Conservation (phyloP, 2,329 filamentous ascomycete species). For the Clarireedia hainanense region DNA sequence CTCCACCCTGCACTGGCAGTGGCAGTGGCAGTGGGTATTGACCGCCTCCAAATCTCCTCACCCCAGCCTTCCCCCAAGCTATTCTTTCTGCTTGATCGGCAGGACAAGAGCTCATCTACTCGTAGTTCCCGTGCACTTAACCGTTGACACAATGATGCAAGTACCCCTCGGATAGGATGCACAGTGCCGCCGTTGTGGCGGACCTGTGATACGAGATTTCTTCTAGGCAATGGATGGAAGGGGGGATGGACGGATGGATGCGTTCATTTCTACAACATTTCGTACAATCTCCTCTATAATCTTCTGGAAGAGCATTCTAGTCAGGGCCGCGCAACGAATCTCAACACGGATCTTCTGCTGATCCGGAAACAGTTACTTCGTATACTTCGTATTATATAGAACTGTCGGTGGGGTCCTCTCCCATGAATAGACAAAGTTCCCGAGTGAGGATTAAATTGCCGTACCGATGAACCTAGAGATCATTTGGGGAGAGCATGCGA, state of each 20-base stretch:
- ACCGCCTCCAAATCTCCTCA: too few species aligned
- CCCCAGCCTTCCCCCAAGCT: too few species aligned
- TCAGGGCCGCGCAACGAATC: background rate
- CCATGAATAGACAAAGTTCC: too few species aligned
- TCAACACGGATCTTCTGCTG: slow-evolving; percentile 2
- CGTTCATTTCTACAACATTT: background rate
- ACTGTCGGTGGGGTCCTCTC: too few species aligned
- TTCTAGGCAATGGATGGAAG: background rate
- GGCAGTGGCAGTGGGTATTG: too few species aligned
- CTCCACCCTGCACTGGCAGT: too few species aligned
- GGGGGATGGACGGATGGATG: too few species aligned
- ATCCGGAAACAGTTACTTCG: background rate
- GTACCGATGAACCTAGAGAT: too few species aligned
- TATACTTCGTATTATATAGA: too few species aligned
- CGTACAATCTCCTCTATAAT: background rate
- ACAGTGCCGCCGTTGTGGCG: background rate
- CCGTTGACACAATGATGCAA: background rate
- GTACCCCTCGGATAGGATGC: slow-evolving; percentile 2
- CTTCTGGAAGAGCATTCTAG: background rate
- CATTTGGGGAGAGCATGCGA: too few species aligned
- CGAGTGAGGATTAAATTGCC: too few species aligned
- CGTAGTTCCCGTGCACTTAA: background rate
- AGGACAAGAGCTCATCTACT: background rate
- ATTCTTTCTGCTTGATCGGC: background rate
- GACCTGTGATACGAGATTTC: background rate